phyloP scores from a whole-genome alignment of 2,329 filamentous ascomycete species.

The Diaporthe eres region DNA sequence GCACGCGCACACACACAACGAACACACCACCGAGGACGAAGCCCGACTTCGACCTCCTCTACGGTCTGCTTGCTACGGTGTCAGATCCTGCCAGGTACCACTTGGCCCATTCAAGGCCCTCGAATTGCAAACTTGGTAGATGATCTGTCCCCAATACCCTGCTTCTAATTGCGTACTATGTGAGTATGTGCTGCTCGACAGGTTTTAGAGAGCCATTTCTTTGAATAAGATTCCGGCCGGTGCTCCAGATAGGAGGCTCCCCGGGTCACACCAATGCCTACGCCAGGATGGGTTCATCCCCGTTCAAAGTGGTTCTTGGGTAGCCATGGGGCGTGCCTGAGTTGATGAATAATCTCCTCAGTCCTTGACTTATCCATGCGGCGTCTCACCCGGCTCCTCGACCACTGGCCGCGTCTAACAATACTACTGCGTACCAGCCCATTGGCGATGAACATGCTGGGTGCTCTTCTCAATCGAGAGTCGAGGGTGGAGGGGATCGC shows the following conservation, averaged over 20 bases:
- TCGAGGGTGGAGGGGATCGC: conserved; percentile 8
- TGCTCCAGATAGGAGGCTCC: conserved; percentile 29
- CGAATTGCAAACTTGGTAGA: neutral
- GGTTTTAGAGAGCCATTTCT: neutral
- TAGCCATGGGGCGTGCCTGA: conserved; percentile 17
- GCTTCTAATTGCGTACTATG: neutral
- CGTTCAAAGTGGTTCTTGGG: conserved; percentile 32
- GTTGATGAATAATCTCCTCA: conserved; percentile 34
- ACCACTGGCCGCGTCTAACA: neutral
- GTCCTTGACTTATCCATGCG: conserved; percentile 3
- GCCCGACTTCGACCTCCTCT: conserved; percentile 10
- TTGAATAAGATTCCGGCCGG: conserved; percentile 13
- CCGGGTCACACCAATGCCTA: conserved; percentile 18
- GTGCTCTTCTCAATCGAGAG: neutral
- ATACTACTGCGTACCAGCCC: too few species aligned
- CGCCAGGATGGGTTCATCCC: conserved; percentile 36
- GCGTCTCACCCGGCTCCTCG: neutral
- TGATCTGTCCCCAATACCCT: neutral
- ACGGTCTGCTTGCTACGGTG: conserved; percentile 1
- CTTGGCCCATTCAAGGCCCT: neutral
- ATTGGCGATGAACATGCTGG: neutral
- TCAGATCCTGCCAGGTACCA: conserved; percentile 29
- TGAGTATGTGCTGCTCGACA: neutral
- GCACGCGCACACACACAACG: neutral
- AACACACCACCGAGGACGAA: conserved; percentile 2